phyloP scores from a whole-genome alignment of 1,284 basidiomycete species.

The Naganishia liquefaciens region DNA sequence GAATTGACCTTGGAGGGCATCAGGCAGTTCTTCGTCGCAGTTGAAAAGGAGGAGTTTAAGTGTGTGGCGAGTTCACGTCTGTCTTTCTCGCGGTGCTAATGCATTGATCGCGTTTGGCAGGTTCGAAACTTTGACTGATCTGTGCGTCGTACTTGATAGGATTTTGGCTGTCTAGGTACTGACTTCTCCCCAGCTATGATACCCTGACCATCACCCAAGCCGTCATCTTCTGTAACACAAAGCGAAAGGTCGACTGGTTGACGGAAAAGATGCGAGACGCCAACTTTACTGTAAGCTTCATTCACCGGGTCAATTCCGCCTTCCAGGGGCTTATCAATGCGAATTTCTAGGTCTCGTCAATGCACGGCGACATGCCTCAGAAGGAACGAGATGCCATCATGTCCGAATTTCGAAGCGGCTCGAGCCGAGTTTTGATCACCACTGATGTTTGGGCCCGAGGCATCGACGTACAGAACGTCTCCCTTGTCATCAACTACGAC shows the following conservation, averaged over 20 bases:
- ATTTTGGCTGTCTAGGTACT: not conserved
- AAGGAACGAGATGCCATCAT: slow-evolving; percentile 98
- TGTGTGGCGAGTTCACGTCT: not conserved
- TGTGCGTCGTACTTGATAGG: not conserved
- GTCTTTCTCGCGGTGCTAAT: not conserved
- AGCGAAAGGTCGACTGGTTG: slow-evolving; percentile 98
- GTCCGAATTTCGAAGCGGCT: slow-evolving; percentile 94
- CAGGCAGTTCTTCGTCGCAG: slow-evolving; percentile 99
- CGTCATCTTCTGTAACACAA: slow-evolving; percentile 99
- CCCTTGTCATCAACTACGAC: slow-evolving; percentile 97
- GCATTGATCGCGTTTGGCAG: not conserved
- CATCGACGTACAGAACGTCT: slow-evolving; percentile 98
- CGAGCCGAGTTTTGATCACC: slow-evolving; percentile 90
- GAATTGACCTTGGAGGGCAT: slow-evolving; percentile 99
- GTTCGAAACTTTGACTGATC: slow-evolving; percentile 25
- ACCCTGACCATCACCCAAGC: slow-evolving; percentile 95
- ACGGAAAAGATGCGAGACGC: slow-evolving; percentile 98
- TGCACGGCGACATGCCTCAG: slow-evolving; percentile 97
- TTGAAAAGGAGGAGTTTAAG: slow-evolving; percentile 72
- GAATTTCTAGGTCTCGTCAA: slow-evolving; percentile 34
- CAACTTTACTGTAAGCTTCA: slow-evolving; percentile 91
- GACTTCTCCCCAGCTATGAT: slow-evolving; percentile 3
- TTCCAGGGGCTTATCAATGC: not conserved
- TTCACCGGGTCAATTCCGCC: slow-evolving; percentile 59
- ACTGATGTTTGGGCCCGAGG: slow-evolving; percentile 99